These are phyloP conservation scores for Stemphylium vesicarium DNA, from an alignment of 2,329 filamentous ascomycete genomes.

Conservation along the genomic window DNA sequence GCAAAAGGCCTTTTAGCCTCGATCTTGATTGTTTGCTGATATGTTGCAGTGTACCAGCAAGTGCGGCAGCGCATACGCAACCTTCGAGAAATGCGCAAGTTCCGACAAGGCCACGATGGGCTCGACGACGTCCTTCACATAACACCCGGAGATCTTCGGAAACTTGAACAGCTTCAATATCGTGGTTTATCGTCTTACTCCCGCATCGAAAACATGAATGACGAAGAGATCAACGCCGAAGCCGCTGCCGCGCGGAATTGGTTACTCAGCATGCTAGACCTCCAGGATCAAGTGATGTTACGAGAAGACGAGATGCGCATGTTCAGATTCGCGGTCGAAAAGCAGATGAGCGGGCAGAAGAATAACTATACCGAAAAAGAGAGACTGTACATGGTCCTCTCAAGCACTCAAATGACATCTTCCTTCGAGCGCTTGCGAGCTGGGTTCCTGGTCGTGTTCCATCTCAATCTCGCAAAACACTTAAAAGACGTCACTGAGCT, in stretches of 20 bases:
- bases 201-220: not conserved
- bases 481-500: conserved; percentile 5
- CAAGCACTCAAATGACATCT: conserved; percentile 10
- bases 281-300: conserved; percentile 4
- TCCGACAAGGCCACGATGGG: not conserved
- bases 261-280: conserved; percentile 15
- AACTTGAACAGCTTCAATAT: conserved; percentile 6
- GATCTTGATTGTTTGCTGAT: not conserved
- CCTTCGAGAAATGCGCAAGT: conserved; percentile 5
- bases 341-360: conserved; percentile 6
- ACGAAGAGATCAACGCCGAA: conserved; percentile 6
- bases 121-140: not conserved
- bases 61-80: conserved; percentile 7
- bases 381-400: conserved; percentile 28
- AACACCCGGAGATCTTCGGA: not conserved
- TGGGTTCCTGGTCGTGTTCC: conserved; percentile 18
- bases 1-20: not conserved
- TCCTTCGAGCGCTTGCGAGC: conserved; percentile 11
- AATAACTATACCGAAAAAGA: conserved; percentile 18
- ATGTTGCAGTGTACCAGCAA: conserved; percentile 5
- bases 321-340: conserved; percentile 22
- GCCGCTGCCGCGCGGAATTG: conserved; percentile 15
- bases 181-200: not conserved
- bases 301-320: conserved; percentile 14
- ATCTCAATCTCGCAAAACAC: conserved; percentile 17